phyloP scores from a whole-genome alignment of 2,329 filamentous ascomycete species.

The Botryotinia calthae region DNA sequence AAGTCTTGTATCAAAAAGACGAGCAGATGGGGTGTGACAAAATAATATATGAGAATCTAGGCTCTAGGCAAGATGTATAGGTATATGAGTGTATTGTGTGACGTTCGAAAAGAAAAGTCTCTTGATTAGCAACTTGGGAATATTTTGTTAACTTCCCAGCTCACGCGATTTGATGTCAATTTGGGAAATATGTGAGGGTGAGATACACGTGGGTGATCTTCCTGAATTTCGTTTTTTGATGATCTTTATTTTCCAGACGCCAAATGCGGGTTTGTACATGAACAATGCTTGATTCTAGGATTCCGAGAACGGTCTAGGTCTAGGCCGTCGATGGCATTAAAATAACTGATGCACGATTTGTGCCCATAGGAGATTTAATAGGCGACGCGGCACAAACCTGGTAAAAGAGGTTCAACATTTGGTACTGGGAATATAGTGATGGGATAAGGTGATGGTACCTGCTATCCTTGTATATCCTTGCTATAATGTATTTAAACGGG shows the following conservation, averaged over 20 bases:
- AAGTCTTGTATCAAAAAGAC: conserved; percentile 4
- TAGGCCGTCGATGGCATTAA: conserved; percentile 11
- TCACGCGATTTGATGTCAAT: neutral
- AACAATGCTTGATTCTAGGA: conserved; percentile 11
- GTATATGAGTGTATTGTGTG: neutral
- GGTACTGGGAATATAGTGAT: conserved; percentile 17
- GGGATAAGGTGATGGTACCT: conserved; percentile 20
- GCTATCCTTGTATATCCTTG: conserved; percentile 22
- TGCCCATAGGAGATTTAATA: conserved; percentile 21
- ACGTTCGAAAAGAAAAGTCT: neutral
- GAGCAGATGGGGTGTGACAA: neutral
- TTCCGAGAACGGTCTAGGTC: conserved; percentile 15
- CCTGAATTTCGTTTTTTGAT: conserved; percentile 10
- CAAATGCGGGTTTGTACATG: conserved; percentile 17
- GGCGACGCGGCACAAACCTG: conserved; percentile 20
- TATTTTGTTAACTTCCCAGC: neutral
- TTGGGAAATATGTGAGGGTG: neutral
- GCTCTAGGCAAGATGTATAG: neutral
- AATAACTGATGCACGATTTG: conserved; percentile 19
- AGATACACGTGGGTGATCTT: conserved; percentile 9
- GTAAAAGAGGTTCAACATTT: conserved; percentile 6
- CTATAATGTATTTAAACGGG: conserved; percentile 5
- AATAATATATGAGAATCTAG: neutral
- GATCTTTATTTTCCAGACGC: conserved; percentile 17
- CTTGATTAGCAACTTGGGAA: neutral